A percentile compares a stretch with the other conserved stretches of the same genome.
These are phyloP conservation scores for Batrachochytrium dendrobatidis DNA, from an alignment of 371 early-diverging fungal species.

Conservation along the genomic window DNA sequence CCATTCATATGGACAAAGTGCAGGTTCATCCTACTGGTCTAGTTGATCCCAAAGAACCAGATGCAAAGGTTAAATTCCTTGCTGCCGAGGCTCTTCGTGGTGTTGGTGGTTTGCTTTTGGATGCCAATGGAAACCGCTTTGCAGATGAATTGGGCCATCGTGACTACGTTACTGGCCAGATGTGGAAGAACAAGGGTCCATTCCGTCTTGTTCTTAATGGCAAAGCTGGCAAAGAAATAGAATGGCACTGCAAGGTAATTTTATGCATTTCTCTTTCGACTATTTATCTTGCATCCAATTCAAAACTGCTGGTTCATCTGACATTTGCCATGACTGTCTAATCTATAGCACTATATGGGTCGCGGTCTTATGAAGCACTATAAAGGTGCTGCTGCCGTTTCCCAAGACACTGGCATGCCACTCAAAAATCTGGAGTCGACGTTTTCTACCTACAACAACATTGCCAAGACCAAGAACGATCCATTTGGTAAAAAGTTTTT, in stretches of 20 bases:
- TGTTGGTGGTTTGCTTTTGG: constrained; percentile 82
- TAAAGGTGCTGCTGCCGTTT: constrained; percentile 63
- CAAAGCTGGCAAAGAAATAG: constrained; percentile 79
- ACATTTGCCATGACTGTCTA: neutral
- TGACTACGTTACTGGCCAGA: constrained; percentile 47
- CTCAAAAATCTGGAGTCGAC: constrained; percentile 62
- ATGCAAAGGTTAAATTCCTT: constrained; percentile 54
- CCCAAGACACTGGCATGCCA: constrained; percentile 73
- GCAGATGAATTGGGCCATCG: constrained; percentile 77
- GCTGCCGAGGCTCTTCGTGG: constrained; percentile 97
- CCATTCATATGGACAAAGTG: constrained; percentile 90
- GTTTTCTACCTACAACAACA: constrained; percentile 72
- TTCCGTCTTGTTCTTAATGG: constrained; percentile 80
- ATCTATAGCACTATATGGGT: constrained; percentile 67
- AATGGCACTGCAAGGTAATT: constrained; percentile 78
- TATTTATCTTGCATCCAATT: neutral
- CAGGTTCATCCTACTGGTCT: constrained; percentile 97
- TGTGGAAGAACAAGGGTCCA: constrained; percentile 67
- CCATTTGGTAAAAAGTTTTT: constrained; percentile 86
- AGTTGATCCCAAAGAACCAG: constrained; percentile 84
- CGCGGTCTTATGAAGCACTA: constrained; percentile 80
- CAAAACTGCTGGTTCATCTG: neutral
- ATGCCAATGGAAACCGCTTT: constrained; percentile 82
- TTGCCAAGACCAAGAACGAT: constrained; percentile 68
- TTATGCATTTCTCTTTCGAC: neutral